Evolutionary conservation across 1,284 basidiomycete genomes (phyloP).

Genomic region (Fomitopsis palustris): DNA sequence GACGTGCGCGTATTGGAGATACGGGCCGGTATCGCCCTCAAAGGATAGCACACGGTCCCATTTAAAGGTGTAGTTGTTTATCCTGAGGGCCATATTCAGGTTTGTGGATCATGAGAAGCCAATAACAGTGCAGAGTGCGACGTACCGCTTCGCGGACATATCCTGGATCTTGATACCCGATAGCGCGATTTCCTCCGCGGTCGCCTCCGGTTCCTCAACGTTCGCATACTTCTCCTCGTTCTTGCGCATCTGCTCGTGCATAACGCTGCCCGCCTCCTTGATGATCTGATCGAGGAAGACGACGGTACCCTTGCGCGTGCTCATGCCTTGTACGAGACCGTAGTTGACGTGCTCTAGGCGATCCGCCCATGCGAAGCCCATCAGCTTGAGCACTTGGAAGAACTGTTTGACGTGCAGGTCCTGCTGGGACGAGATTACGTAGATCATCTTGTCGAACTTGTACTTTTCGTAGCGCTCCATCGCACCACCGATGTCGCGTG

Average conservation of each 20-base stretch:
- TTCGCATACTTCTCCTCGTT: conserved; percentile 93
- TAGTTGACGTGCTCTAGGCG: conserved; percentile 90
- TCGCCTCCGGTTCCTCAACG: conserved; percentile 85
- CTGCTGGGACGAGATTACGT: conserved; percentile 94
- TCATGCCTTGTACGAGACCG: conserved; percentile 93
- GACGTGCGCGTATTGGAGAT: conserved; percentile 96
- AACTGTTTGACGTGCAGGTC: conserved; percentile 92
- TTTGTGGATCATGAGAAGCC: not conserved
- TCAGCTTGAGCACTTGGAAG: conserved; percentile 92
- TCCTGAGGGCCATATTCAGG: conserved; percentile 42
- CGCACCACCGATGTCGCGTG: conserved; percentile 95
- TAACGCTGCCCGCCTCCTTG: conserved; percentile 83
- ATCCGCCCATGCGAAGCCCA: conserved; percentile 87
- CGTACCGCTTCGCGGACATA: conserved; percentile 89
- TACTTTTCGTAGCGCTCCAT: conserved; percentile 91
- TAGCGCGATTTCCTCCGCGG: conserved; percentile 87
- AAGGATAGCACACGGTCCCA: conserved; percentile 95
- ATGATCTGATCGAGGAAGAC: conserved; percentile 97
- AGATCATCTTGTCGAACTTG: conserved; percentile 98
- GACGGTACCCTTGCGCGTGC: conserved; percentile 93
- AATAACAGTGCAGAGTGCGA: conserved; percentile 9
- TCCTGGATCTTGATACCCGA: conserved; percentile 99
- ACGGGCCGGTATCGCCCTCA: conserved; percentile 96
- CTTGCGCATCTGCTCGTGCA: conserved; percentile 97
- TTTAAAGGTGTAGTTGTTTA: conserved; percentile 97